Evolutionary conservation across 2,329 filamentous ascomycete species (phyloP).

Genomic region (Pyrenophora graminea): DNA sequence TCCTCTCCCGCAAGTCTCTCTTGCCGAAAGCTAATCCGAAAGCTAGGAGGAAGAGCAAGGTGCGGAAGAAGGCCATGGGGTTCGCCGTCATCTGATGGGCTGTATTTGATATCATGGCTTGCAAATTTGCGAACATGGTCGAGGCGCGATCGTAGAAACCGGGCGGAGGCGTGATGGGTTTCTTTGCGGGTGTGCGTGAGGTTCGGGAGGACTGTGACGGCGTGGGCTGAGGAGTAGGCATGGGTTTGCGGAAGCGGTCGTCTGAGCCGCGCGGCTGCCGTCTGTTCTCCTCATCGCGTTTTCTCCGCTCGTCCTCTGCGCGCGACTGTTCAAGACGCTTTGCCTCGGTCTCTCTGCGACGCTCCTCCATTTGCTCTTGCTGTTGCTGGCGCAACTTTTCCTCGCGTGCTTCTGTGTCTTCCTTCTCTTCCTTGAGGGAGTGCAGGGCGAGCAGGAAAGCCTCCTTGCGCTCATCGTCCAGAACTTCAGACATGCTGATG

Average conservation of each 20-base stretch:
- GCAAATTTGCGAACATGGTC: slow-evolving; percentile 52
- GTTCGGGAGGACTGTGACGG: slow-evolving; percentile 37
- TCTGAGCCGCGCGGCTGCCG: slow-evolving; percentile 40
- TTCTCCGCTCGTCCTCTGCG: slow-evolving; percentile 48
- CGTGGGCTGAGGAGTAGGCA: slow-evolving; percentile 22
- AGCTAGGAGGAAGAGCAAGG: slow-evolving; percentile 78
- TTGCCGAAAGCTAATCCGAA: slow-evolving; percentile 77
- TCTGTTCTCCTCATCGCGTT: slow-evolving; percentile 46
- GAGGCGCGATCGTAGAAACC: slow-evolving; percentile 50
- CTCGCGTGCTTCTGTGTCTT: slow-evolving; percentile 68
- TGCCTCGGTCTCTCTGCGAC: slow-evolving; percentile 50
- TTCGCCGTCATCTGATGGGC: slow-evolving; percentile 58
- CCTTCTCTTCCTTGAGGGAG: slow-evolving; percentile 80
- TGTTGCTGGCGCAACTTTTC: slow-evolving; percentile 66
- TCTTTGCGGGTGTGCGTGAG: slow-evolving; percentile 38
- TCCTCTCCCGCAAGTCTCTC: slow-evolving; percentile 72
- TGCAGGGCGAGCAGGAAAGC: slow-evolving; percentile 86
- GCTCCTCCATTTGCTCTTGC: slow-evolving; percentile 58
- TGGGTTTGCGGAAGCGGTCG: slow-evolving; percentile 34
- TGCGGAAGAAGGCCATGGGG: slow-evolving; percentile 61
- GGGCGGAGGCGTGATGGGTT: slow-evolving; percentile 39
- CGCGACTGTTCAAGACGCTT: slow-evolving; percentile 46
- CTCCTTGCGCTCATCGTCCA: slow-evolving; percentile 90
- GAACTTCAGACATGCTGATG: slow-evolving; percentile 79
- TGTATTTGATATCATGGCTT: slow-evolving; percentile 56